These are phyloP conservation scores for Paraleonurus japonicus DNA, from an alignment of 257 asterid species.

Conservation along the genomic window DNA sequence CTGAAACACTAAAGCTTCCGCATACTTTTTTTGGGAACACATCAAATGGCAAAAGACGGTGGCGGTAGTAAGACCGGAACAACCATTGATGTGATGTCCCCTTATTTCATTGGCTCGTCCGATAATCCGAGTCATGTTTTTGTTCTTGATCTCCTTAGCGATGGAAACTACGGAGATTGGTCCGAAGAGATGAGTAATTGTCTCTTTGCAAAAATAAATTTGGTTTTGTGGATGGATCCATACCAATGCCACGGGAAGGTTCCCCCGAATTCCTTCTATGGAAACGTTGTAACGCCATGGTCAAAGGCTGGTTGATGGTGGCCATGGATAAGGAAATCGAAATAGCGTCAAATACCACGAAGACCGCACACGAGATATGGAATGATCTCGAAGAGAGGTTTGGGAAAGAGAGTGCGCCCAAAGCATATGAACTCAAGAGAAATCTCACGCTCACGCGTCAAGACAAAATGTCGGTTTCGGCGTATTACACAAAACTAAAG, in stretches of 20 bases:
- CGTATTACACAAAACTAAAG: no score
- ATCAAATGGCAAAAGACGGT: no score
- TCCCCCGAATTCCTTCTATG: no score
- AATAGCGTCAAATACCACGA: neutral
- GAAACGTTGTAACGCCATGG: no score
- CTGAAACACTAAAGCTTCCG: no score
- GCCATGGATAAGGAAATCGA: no score
- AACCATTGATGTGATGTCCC: no score
- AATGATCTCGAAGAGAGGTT: neutral
- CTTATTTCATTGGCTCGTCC: no score
- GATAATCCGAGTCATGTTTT: neutral
- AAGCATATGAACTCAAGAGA: neutral
- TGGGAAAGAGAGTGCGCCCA: neutral
- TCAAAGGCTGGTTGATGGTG: no score
- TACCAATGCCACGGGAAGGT: neutral
- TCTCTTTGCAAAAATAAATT: neutral
- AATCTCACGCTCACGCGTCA: neutral
- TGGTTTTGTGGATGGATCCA: neutral
- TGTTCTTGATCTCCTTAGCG: no score
- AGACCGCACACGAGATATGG: neutral
- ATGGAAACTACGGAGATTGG: neutral
- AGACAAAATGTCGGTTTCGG: neutral
- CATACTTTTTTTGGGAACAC: no score
- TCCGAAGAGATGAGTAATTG: neutral
- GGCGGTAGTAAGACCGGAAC: no score